phyloP scores from a whole-genome alignment of 495 filamentous ascomycete genomes.

The Bombardia bombarda region DNA sequence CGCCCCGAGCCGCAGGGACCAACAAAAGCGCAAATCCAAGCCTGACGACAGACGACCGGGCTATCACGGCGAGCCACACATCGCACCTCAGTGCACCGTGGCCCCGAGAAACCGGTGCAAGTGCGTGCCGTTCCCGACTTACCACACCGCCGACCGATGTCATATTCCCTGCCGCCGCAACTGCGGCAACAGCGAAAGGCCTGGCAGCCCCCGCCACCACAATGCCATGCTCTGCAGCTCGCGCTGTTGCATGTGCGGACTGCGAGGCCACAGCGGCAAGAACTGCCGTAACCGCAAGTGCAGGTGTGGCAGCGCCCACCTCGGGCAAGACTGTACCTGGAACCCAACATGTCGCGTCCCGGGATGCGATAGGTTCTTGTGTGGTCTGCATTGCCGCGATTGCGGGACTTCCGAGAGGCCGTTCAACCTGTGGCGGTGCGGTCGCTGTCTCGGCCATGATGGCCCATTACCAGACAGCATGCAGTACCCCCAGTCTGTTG shows the following conservation, averaged over 20 bases:
- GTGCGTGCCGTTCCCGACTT: conserved; percentile 29
- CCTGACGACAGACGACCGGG: neutral
- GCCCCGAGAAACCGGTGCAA: conserved; percentile 29
- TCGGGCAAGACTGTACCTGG: conserved; percentile 34
- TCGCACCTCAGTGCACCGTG: conserved; percentile 19
- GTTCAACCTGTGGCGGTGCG: conserved; percentile 26
- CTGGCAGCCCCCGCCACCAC: conserved; percentile 20
- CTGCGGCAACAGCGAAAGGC: conserved; percentile 21
- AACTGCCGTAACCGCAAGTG: conserved; percentile 24
- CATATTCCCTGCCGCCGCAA: conserved; percentile 23
- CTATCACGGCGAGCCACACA: conserved; percentile 10
- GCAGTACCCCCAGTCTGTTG: no score
- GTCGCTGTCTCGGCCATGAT: conserved; percentile 17
- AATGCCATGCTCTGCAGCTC: conserved; percentile 28
- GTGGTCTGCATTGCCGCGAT: conserved; percentile 26
- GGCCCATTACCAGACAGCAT: no score
- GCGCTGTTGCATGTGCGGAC: conserved; percentile 36
- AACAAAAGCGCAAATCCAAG: neutral
- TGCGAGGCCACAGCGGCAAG: conserved; percentile 25
- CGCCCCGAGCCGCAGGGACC: conserved; percentile 4
- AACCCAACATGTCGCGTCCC: conserved; percentile 24
- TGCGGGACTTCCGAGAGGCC: conserved; percentile 14
- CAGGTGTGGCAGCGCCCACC: conserved; percentile 25
- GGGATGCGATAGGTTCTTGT: conserved; percentile 24
- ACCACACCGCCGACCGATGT: conserved; percentile 22